These are phyloP conservation scores for Lophiotrema nucula DNA, from an alignment of 495 filamentous ascomycete genomes.

Conservation along the genomic window DNA sequence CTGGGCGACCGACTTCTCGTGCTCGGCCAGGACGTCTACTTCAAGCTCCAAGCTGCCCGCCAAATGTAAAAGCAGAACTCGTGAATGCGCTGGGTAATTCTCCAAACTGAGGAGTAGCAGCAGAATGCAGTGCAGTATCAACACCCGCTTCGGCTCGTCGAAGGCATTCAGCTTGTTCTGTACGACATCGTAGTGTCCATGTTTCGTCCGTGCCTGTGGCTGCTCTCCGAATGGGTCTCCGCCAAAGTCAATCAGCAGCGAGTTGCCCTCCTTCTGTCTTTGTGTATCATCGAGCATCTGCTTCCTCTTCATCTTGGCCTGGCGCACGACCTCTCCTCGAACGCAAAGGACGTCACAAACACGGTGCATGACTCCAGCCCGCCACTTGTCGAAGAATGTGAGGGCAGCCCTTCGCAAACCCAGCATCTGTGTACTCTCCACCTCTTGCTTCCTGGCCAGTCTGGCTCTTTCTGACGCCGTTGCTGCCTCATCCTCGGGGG, in stretches of 20 bases:
- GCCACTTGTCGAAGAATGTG: constrained; percentile 36
- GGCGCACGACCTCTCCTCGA: constrained; percentile 28
- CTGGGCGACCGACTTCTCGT: constrained; percentile 60
- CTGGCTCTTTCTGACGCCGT: constrained; percentile 33
- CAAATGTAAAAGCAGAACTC: constrained; percentile 69
- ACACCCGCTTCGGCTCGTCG: constrained; percentile 45
- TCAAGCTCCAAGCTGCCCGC: constrained; percentile 67
- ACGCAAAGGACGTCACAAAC: constrained; percentile 33
- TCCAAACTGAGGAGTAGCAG: constrained; percentile 77
- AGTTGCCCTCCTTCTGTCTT: constrained; percentile 18
- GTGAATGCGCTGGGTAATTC: constrained; percentile 72
- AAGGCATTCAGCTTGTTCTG: constrained; percentile 46
- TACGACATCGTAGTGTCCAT: constrained; percentile 46
- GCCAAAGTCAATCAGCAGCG: constrained; percentile 28
- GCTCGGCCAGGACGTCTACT: constrained; percentile 61
- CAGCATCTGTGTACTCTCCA: constrained; percentile 31
- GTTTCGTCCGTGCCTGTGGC: neutral
- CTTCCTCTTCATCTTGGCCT: constrained; percentile 28
- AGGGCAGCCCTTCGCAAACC: constrained; percentile 29
- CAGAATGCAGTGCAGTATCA: constrained; percentile 60
- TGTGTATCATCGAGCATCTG: constrained; percentile 12
- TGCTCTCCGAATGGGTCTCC: constrained; percentile 21
- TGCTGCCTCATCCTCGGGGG: constrained; percentile 32
- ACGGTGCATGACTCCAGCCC: constrained; percentile 31
- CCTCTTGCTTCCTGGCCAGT: constrained; percentile 17